Conservation (phyloP, 495 filamentous ascomycete genomes). For the Lasiosphaeria miniovina region DNA sequence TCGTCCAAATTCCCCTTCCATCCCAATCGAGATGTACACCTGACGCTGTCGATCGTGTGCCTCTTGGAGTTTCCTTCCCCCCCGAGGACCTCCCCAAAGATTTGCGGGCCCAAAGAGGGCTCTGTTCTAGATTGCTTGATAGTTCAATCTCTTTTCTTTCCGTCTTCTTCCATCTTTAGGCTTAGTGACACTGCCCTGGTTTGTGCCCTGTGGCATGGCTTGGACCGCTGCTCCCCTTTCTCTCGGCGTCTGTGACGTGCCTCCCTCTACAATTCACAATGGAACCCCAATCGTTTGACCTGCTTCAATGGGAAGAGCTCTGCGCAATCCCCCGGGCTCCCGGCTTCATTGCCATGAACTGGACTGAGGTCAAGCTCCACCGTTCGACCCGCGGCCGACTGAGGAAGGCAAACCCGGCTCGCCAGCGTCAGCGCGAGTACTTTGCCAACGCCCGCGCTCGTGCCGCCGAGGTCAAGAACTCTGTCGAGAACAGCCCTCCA, state of each 20-base stretch:
- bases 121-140: too few species aligned
- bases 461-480: conserved; percentile 16
- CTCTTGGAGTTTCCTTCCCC: too few species aligned
- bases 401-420: conserved; percentile 29
- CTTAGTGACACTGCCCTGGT: too few species aligned
- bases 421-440: conserved; percentile 39
- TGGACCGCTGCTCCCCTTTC: too few species aligned
- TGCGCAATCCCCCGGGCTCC: background rate
- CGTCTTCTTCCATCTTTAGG: too few species aligned
- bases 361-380: conserved; percentile 44
- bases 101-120: too few species aligned
- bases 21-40: too few species aligned
- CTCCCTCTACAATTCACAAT: background rate
- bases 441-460: conserved; percentile 39
- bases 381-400: conserved; percentile 33
- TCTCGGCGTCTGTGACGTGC: background rate
- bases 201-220: too few species aligned
- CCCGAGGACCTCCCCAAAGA: too few species aligned
- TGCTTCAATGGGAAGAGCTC: background rate
- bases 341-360: conserved; percentile 36
- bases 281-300: background rate
- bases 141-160: too few species aligned
- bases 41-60: too few species aligned
- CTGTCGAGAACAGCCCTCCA: conserved; percentile 11
- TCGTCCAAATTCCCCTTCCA: too few species aligned